Evolutionary conservation across 2,329 filamentous ascomycete genomes (phyloP).

Genomic region (Cordyceps fumosorosea): DNA sequence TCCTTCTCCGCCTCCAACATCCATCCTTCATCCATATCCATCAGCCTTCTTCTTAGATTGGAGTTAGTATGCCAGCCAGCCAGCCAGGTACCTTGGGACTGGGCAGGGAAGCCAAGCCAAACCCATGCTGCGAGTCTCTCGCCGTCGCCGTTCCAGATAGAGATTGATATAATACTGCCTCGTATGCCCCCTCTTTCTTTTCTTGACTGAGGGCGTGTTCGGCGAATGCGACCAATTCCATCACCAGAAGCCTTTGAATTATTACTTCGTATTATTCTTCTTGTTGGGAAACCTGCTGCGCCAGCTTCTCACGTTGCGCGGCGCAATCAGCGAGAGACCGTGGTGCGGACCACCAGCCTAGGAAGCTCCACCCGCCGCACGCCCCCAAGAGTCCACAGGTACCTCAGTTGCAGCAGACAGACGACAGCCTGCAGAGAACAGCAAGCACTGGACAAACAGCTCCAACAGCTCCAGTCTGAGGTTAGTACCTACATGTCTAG

Average conservation of each 20-base stretch:
- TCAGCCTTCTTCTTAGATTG: background rate
- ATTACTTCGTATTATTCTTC: background rate
- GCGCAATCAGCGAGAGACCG: background rate
- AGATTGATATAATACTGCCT: background rate
- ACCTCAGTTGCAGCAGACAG: too few species aligned
- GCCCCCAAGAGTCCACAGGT: background rate
- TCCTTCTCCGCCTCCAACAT: background rate
- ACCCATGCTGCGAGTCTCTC: background rate
- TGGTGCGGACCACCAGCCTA: conserved; percentile 1
- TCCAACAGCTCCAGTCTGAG: too few species aligned
- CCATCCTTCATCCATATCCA: background rate
- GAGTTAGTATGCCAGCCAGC: too few species aligned
- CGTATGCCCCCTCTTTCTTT: background rate
- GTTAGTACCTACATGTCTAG: too few species aligned
- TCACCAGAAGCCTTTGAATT: too few species aligned
- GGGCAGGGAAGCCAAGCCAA: too few species aligned
- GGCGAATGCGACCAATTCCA: background rate
- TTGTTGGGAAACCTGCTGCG: background rate
- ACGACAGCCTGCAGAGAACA: too few species aligned
- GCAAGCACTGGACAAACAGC: too few species aligned
- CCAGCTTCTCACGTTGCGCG: background rate
- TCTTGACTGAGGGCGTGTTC: background rate
- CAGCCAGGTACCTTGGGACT: too few species aligned
- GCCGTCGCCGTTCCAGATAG: background rate
- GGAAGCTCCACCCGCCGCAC: conserved; percentile 7